Evolutionary conservation across 176 grass and related monocot species (phyloP).

Genomic region (Aegilops tauschii): DNA sequence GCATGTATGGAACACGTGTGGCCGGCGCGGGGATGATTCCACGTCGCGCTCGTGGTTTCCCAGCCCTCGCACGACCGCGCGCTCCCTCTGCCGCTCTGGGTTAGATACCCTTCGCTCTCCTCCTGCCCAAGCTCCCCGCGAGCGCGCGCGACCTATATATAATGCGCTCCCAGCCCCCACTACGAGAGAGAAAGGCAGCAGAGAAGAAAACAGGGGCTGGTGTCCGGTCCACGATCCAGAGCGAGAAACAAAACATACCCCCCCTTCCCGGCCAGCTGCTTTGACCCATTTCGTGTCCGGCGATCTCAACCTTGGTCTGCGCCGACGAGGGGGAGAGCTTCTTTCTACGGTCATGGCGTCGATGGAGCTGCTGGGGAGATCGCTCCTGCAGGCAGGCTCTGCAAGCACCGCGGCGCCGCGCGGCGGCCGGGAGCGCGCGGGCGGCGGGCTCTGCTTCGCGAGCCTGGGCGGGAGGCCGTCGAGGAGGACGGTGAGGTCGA

Average conservation of each 20-base stretch:
- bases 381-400: background rate
- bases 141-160: no score
- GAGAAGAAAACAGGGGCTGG: no score
- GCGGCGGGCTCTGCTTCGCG: background rate
- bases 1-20: constrained; percentile 43
- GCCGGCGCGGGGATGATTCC: background rate
- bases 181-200: no score
- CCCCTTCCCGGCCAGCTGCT: no score
- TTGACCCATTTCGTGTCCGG: background rate
- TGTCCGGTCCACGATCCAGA: no score
- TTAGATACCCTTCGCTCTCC: no score
- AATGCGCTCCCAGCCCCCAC: no score
- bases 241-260: no score
- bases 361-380: constrained; percentile 6
- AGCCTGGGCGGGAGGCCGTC: background rate
- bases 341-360: constrained; percentile 19
- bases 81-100: no score
- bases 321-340: background rate
- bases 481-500: background rate
- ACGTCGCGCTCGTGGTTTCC: background rate
- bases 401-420: background rate
- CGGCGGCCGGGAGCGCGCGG: background rate
- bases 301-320: background rate
- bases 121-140: no score
- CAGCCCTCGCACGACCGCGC: no score